A percentile compares a stretch with the other conserved stretches of the same genome.
These are phyloP conservation scores for Phytophthora pseudosyringae DNA, from an alignment of 352 stramenopile species.

Conservation along the genomic window DNA sequence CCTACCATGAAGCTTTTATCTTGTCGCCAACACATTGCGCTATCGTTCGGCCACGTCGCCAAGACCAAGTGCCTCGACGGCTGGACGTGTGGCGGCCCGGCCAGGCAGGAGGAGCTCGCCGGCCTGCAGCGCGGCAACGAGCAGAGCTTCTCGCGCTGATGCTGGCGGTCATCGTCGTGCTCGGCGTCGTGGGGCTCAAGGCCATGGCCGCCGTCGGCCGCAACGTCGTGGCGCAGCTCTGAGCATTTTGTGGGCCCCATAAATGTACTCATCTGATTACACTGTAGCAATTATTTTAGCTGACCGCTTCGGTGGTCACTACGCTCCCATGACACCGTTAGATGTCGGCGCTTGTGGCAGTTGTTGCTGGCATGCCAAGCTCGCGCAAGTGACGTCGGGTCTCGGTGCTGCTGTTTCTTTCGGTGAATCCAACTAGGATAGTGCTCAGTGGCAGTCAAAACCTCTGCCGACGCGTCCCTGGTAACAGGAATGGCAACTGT, in stretches of 20 bases:
- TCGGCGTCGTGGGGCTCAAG: slow-evolving; percentile 18
- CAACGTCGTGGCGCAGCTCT: slow-evolving; percentile 37
- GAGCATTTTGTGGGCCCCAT: slow-evolving; percentile 8
- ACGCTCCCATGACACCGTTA: background rate
- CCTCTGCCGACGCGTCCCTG: background rate
- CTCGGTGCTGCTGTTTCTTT: background rate
- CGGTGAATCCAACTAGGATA: background rate
- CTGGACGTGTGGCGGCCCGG: slow-evolving; percentile 16
- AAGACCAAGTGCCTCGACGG: slow-evolving; percentile 62
- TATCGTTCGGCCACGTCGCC: slow-evolving; percentile 53
- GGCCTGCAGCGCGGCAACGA: slow-evolving; percentile 25
- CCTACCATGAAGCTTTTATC: too few species aligned
- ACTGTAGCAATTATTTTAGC: slow-evolving; percentile 4
- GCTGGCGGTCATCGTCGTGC: slow-evolving; percentile 18
- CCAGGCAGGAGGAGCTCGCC: slow-evolving; percentile 11
- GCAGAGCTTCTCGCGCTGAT: slow-evolving; percentile 29
- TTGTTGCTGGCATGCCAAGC: background rate
- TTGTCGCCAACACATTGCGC: too few species aligned
- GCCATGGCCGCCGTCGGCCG: slow-evolving; percentile 26
- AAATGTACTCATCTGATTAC: background rate
- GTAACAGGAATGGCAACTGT: too few species aligned
- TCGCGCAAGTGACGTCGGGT: background rate
- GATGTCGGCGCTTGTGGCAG: background rate
- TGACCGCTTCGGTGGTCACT: background rate
- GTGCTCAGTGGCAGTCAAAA: slow-evolving; percentile 4